A percentile compares a stretch with the other conserved stretches of the same genome.
These are phyloP conservation scores for Calycina marina DNA, from an alignment of 2,329 filamentous ascomycete species.

Conservation along the genomic window DNA sequence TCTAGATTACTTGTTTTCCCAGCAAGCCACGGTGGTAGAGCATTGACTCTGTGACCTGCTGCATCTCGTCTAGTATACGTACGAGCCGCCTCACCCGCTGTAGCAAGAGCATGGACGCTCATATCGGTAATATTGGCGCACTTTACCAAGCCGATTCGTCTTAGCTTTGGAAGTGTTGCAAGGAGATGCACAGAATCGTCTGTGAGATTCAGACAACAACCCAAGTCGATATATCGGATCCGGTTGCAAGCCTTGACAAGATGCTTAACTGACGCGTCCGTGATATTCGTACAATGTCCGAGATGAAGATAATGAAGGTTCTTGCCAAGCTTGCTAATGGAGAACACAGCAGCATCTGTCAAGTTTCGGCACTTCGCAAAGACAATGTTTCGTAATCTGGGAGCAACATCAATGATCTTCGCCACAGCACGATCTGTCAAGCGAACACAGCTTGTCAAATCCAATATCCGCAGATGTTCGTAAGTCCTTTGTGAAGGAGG, in stretches of 20 bases:
- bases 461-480: slow-evolving; percentile 82
- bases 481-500: slow-evolving; percentile 52
- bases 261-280: slow-evolving; percentile 72
- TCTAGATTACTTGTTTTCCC: slow-evolving; percentile 40
- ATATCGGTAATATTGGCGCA: slow-evolving; percentile 80
- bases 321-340: slow-evolving; percentile 82
- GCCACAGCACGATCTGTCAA: slow-evolving; percentile 78
- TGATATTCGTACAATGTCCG: slow-evolving; percentile 84
- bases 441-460: slow-evolving; percentile 76
- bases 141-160: slow-evolving; percentile 90
- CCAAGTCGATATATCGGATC: slow-evolving; percentile 92
- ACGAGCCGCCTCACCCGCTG: slow-evolving; percentile 18
- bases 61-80: too few relatives aligned
- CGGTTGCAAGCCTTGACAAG: slow-evolving; percentile 79
- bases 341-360: slow-evolving; percentile 74
- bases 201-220: slow-evolving; percentile 83
- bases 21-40: too few relatives aligned
- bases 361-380: slow-evolving; percentile 89
- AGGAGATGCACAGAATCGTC: slow-evolving; percentile 75
- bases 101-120: slow-evolving; percentile 74
- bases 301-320: slow-evolving; percentile 95
- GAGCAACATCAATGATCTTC: slow-evolving; percentile 74
- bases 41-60: too few relatives aligned
- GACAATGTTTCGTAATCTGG: slow-evolving; percentile 80
- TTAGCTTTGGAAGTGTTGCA: slow-evolving; percentile 78